Percentiles rank a stretch among this genome's conserved stretches.
Evolutionary conservation across 1,284 basidiomycete species (phyloP).

Genomic region (Leccinum glutinopallens): DNA sequence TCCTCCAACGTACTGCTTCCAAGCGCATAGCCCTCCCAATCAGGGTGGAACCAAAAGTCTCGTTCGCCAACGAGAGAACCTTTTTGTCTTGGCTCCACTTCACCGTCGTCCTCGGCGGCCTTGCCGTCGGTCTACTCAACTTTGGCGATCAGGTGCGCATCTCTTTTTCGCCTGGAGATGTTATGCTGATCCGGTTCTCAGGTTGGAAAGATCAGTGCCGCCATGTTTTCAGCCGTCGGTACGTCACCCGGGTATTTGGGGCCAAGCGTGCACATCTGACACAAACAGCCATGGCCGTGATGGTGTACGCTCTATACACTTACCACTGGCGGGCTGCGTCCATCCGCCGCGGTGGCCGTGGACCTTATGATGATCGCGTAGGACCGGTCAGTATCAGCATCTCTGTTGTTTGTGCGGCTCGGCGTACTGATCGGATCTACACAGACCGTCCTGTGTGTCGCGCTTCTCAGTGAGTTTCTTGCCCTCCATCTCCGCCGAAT

Average conservation of each 20-base stretch:
- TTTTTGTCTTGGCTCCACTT: constrained; percentile 98
- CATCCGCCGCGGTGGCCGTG: constrained; percentile 89
- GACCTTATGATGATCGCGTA: constrained; percentile 96
- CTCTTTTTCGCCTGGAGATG: not conserved
- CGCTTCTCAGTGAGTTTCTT: constrained; percentile 69
- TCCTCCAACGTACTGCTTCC: constrained; percentile 93
- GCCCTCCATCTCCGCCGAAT: not conserved
- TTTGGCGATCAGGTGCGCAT: constrained; percentile 86
- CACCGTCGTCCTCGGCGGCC: constrained; percentile 90
- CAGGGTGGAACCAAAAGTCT: constrained; percentile 92
- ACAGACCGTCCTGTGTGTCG: constrained; percentile 85
- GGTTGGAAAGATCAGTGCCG: constrained; percentile 91
- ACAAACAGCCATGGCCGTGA: constrained; percentile 86
- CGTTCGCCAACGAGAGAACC: constrained; percentile 94
- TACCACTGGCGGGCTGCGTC: constrained; percentile 97
- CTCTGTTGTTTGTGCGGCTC: constrained; percentile 9
- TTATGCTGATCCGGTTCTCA: constrained; percentile 32
- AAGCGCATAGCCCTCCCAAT: constrained; percentile 96
- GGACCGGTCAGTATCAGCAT: constrained; percentile 63
- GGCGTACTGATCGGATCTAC: constrained; percentile 14
- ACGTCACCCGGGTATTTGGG: constrained; percentile 33
- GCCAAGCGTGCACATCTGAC: constrained; percentile 14
- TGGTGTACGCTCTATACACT: constrained; percentile 93
- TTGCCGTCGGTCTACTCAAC: constrained; percentile 95
- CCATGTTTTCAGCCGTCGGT: constrained; percentile 92